These are phyloP conservation scores for Suzukiozyma palmioleophila DNA, from an alignment of 1,139 yeast genomes.

Conservation along the genomic window DNA sequence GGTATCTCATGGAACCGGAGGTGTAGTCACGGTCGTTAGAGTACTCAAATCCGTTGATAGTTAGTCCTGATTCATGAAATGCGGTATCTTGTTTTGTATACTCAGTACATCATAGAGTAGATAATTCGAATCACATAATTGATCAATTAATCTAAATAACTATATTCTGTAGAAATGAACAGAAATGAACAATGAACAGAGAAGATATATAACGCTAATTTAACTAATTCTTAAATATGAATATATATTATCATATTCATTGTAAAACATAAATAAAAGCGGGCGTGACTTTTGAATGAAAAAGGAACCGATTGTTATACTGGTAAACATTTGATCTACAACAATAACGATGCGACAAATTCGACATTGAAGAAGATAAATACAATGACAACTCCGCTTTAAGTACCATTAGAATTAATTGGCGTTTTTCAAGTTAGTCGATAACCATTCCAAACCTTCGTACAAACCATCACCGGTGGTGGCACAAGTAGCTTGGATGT, in stretches of 20 bases:
- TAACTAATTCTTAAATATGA: no score
- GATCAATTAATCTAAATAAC: slow-evolving; percentile 1
- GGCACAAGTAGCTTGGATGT: slow-evolving; percentile 41
- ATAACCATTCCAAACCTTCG: slow-evolving; percentile 43
- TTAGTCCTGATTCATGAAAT: no score
- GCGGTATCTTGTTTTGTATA: no score
- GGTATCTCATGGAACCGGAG: no score
- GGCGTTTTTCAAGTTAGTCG: slow-evolving; percentile 31
- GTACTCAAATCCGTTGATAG: no score
- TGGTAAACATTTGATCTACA: not conserved
- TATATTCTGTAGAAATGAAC: slow-evolving; percentile 1
- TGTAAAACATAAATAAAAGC: slow-evolving; percentile 1
- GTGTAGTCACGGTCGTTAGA: no score
- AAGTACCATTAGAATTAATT: slow-evolving; percentile 7
- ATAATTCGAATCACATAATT: not conserved
- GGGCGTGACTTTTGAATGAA: not conserved
- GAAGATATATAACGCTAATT: no score
- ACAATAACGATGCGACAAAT: not conserved
- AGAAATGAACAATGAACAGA: not conserved
- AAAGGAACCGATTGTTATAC: not conserved
- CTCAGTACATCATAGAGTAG: no score
- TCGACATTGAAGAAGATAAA: not conserved
- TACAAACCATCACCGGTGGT: slow-evolving; percentile 42
- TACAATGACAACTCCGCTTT: not conserved
- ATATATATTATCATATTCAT: not conserved